These are phyloP conservation scores for Pouteria campechiana DNA, from an alignment of 179 eudicot genomes.

Conservation along the genomic window DNA sequence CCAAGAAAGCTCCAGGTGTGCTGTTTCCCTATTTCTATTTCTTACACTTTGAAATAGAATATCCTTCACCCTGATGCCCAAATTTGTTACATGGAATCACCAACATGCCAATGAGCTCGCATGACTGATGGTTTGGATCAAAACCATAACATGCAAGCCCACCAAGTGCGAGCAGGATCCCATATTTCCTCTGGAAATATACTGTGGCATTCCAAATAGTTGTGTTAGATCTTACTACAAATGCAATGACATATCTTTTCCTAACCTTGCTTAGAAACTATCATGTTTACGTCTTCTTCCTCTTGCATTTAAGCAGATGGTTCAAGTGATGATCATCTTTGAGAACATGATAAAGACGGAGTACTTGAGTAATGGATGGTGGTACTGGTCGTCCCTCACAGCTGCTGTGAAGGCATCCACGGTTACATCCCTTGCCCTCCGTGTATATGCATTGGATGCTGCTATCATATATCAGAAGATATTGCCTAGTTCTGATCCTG, in stretches of 20 bases:
- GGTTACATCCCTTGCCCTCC: conserved; percentile 73
- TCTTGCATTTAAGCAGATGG: conserved; percentile 45
- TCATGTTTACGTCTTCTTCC: not conserved
- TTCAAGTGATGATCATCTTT: conserved; percentile 53
- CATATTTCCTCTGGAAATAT: not conserved
- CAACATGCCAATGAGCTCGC: too few species aligned
- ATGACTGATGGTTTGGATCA: too few species aligned
- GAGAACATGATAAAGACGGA: conserved; percentile 82
- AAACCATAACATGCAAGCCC: too few species aligned
- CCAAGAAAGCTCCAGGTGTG: too few species aligned
- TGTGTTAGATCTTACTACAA: not conserved
- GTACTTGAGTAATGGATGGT: conserved; percentile 71
- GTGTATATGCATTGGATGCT: conserved; percentile 62
- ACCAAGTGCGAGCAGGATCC: too few species aligned
- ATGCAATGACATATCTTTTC: not conserved
- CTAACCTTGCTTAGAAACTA: not conserved
- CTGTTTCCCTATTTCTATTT: too few species aligned
- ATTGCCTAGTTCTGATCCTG: conserved; percentile 15
- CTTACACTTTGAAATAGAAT: too few species aligned
- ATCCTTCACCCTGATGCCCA: too few species aligned
- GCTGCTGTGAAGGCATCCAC: conserved; percentile 73
- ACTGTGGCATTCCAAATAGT: not conserved
- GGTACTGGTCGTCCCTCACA: conserved; percentile 96
- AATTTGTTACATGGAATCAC: too few species aligned
- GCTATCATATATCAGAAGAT: conserved; percentile 57